These are phyloP conservation scores for Cyclotella sp. DNA, from an alignment of 108 stramenopile species.

Conservation along the genomic window DNA sequence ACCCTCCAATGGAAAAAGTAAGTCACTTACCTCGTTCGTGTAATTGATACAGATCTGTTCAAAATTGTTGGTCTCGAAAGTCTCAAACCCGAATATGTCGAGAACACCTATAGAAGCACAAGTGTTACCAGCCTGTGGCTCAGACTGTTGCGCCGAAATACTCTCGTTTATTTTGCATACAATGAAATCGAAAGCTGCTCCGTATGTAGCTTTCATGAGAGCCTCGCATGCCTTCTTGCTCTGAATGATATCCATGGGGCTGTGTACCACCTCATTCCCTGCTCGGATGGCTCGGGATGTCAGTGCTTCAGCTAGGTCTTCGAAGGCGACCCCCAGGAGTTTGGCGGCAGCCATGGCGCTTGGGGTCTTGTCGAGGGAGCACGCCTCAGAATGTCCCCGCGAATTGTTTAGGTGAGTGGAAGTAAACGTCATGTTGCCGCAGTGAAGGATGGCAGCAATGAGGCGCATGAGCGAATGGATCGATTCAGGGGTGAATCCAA, in stretches of 20 bases:
- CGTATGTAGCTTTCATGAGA: constrained; percentile 94
- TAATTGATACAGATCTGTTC: constrained; percentile 99
- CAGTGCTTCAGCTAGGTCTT: constrained; percentile 80
- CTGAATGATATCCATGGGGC: constrained; percentile 75
- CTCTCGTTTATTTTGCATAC: constrained; percentile 87
- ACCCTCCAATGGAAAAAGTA: no score
- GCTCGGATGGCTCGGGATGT: constrained; percentile 80
- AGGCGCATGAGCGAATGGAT: constrained; percentile 79
- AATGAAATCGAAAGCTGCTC: constrained; percentile 90
- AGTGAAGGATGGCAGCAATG: constrained; percentile 74
- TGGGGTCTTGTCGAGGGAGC: constrained; percentile 72
- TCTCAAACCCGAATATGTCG: constrained; percentile 98
- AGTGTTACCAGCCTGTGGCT: constrained; percentile 17
- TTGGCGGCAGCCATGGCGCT: constrained; percentile 69
- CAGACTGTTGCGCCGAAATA: constrained; percentile 48
- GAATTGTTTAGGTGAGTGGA: constrained; percentile 53
- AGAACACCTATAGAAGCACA: constrained; percentile 92
- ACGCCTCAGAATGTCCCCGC: constrained; percentile 59
- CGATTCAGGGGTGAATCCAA: constrained; percentile 71
- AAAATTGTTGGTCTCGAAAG: constrained; percentile 88
- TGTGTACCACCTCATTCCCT: constrained; percentile 77
- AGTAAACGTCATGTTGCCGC: constrained; percentile 87
- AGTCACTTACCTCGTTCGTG: constrained; percentile 87
- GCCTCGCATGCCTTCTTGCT: constrained; percentile 90
- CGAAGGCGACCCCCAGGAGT: constrained; percentile 75